Evolutionary conservation across 2,329 filamentous ascomycete genomes (phyloP).

Genomic region (Trichoderma afroharzianum): DNA sequence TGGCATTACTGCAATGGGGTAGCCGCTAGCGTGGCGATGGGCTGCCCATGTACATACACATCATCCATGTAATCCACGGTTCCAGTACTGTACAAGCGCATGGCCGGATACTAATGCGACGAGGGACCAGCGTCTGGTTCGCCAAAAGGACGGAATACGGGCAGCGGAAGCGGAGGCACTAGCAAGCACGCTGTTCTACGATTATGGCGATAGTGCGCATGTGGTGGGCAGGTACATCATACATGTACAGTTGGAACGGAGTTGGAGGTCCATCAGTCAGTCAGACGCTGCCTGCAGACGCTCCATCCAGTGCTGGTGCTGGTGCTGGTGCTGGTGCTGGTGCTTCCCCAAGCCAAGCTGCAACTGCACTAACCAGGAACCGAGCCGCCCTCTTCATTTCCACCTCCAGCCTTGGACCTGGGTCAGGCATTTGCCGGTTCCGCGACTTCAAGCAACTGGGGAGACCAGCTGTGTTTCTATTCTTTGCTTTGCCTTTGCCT

Average conservation of each 20-base stretch:
- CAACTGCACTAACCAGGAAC: not conserved
- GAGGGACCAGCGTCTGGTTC: not conserved
- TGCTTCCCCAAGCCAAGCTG: not conserved
- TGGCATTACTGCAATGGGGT: not conserved
- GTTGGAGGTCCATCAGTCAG: not conserved
- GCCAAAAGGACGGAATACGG: not conserved
- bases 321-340: not conserved
- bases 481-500: not conserved
- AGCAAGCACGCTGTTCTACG: not conserved
- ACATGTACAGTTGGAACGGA: not conserved
- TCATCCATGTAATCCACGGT: no score
- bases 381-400: not conserved
- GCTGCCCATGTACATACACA: not conserved
- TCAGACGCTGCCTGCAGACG: not conserved
- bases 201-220: not conserved
- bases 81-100: no score
- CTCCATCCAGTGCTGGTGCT: no score
- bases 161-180: conserved; percentile 3
- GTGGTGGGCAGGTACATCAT: not conserved
- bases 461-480: not conserved
- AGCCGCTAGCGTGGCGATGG: not conserved
- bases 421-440: not conserved
- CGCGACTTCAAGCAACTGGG: not conserved
- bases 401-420: not conserved
- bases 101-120: not conserved